These are phyloP conservation scores for Salvia miltiorrhiza DNA, from an alignment of 257 asterid species.

Conservation along the genomic window DNA sequence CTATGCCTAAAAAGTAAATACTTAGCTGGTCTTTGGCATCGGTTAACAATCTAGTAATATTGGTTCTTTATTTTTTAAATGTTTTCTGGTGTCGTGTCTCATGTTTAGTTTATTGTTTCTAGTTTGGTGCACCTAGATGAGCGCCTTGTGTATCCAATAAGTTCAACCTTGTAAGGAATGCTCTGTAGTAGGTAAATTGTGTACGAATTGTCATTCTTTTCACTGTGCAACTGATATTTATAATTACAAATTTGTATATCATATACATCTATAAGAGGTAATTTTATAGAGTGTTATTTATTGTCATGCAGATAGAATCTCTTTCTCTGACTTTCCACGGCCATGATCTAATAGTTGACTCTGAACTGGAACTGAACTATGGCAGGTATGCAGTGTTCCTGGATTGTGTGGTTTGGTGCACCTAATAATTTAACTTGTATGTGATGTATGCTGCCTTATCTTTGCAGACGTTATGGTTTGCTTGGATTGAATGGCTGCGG, in stretches of 20 bases:
- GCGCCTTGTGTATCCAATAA: constrained; percentile 31
- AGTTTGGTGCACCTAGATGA: constrained; percentile 40
- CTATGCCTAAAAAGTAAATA: neutral
- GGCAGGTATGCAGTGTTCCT: constrained; percentile 57
- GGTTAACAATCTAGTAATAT: neutral
- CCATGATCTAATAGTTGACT: constrained; percentile 91
- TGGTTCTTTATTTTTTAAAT: constrained; percentile 9
- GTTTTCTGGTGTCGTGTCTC: constrained; percentile 19
- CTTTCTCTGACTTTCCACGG: constrained; percentile 97
- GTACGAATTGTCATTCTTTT: constrained; percentile 7
- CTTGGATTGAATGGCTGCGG: constrained; percentile 99
- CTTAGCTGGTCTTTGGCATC: neutral
- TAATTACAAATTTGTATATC: neutral
- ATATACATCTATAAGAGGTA: neutral
- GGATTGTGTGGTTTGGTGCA: neutral
- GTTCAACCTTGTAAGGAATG: constrained; percentile 27
- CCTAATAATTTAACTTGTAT: neutral
- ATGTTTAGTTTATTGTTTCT: constrained; percentile 38
- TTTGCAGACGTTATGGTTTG: constrained; percentile 86
- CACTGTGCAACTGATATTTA: neutral
- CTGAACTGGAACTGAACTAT: constrained; percentile 89
- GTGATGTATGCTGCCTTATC: neutral
- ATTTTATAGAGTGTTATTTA: neutral
- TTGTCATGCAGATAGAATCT: constrained; percentile 76
- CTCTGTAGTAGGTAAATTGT: constrained; percentile 30